Base-by-base conservation (phyloP, 805 yeast genomes). In the Candida piceae region DNA sequence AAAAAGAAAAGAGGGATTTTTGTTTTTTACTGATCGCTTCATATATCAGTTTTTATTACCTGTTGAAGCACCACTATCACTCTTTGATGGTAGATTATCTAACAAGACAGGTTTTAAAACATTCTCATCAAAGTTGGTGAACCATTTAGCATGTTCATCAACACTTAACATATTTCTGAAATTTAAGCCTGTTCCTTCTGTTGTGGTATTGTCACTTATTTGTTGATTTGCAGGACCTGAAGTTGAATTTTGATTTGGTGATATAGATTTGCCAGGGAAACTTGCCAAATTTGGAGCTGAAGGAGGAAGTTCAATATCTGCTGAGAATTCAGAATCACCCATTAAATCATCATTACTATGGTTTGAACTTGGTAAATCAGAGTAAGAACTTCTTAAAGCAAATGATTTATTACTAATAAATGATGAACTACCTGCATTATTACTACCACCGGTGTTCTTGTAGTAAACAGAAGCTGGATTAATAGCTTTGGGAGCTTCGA, bases 91-190 rank as follows among this genome's bases (percentile, higher is more conserved):
- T 32, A 65, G 34, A 41, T 66, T 67, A 50, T 90, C 97, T 40
- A 89, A 70, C 36, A 90, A 71, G 0, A 87, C 96, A 1, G 97
- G 97, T 58, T 89, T 89, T 50, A 93, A 69, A 16, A 93, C 93
- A 55, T 86, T 86, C 50, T 93, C 96, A 57, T 93, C 99, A 55
- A 93, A 86, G 49, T 78, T 82, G 16, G 86, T 82, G 59, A 93
- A 93, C 97, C 98, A 90, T 55, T 75, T 80, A 9, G 89, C 84
- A 42, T 80, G 84, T 46, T 84, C 89, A 44, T 82, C 90, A 26
- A 54, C 56, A 34, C 57, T 55, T 18, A 63, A 39, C n/a, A 63
- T 50, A 39, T 55, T 56, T 31, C 53, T 52, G 23, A 62, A 42
- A 25, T 43, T 56, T 23, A 57, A 27, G 16, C 57, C 52, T 26